Conservation (phyloP, 2,329 filamentous ascomycete genomes). For the Epicoccum sorghinum region DNA sequence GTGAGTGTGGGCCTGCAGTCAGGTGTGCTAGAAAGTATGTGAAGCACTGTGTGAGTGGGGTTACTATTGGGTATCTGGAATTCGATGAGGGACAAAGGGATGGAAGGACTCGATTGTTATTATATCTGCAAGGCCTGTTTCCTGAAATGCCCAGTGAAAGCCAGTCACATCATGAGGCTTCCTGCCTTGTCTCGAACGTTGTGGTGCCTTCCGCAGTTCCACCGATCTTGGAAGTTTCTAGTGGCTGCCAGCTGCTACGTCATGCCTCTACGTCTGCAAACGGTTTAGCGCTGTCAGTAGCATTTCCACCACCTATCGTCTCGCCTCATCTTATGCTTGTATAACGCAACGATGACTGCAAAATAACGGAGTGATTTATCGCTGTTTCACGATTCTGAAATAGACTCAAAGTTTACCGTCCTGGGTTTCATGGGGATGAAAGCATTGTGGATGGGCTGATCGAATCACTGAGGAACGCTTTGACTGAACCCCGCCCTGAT, state of each 20-base stretch:
- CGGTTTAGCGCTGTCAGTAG: not conserved
- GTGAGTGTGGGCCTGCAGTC: constrained; percentile 19
- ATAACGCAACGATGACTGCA: not conserved
- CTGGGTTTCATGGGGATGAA: too few relatives aligned
- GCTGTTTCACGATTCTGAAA: too few relatives aligned
- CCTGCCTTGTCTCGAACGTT: constrained; percentile 22
- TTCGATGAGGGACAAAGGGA: constrained; percentile 17
- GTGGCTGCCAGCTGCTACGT: constrained; percentile 22
- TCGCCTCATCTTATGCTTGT: not conserved
- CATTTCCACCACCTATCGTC: not conserved
- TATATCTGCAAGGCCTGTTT: constrained; percentile 25
- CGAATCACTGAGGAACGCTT: too few relatives aligned
- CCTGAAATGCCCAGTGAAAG: constrained; percentile 26
- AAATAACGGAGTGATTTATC: not conserved
- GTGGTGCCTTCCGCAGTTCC: constrained; percentile 24
- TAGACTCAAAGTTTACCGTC: too few relatives aligned
- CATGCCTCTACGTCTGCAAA: constrained; percentile 6
- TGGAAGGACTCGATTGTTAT: constrained; percentile 25
- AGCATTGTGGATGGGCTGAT: too few relatives aligned
- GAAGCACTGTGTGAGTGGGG: constrained; percentile 10
- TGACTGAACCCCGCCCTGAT: too few relatives aligned
- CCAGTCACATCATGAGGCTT: constrained; percentile 36
- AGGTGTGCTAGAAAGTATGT: constrained; percentile 9
- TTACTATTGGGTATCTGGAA: constrained; percentile 16
- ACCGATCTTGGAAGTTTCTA: constrained; percentile 33